phyloP scores from a whole-genome alignment of 176 grass and related monocot species.

The Rhipidocladum racemiflorum region DNA sequence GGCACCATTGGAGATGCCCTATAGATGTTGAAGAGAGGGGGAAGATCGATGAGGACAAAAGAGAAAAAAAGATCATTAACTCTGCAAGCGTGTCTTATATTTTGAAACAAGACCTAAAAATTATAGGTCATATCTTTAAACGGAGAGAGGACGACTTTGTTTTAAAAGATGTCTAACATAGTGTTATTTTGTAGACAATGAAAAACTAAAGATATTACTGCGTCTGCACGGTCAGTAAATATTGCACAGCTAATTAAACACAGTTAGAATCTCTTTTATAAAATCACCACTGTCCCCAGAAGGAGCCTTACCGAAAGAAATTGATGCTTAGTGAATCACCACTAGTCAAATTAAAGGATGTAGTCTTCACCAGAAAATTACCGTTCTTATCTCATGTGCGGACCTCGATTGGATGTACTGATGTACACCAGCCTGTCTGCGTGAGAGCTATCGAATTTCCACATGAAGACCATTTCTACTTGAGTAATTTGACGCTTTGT shows the following conservation, averaged over 20 bases:
- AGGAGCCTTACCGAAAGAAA: background rate
- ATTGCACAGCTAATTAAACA: background rate
- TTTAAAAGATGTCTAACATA: background rate
- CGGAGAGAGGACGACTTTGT: too few species aligned
- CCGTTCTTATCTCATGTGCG: background rate
- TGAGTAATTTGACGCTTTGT: background rate
- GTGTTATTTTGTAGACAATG: background rate
- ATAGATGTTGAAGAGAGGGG: too few species aligned
- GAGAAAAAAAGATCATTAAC: too few species aligned
- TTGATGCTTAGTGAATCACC: background rate
- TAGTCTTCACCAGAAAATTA: background rate
- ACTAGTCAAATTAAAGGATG: background rate
- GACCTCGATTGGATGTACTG: background rate
- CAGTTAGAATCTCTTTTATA: background rate
- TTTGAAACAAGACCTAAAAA: too few species aligned
- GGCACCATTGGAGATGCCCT: too few species aligned
- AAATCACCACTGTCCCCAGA: background rate
- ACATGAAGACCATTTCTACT: background rate
- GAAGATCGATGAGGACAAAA: too few species aligned
- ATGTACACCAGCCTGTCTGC: background rate
- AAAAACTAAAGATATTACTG: background rate
- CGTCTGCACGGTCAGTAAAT: background rate
- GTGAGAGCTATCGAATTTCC: background rate
- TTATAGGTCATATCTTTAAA: too few species aligned
- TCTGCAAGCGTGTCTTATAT: too few species aligned